Percentiles rank a stretch among this genome's conserved stretches.
phyloP scores from a whole-genome alignment of 1,284 basidiomycete genomes.

The Pyrrhoderma noxium region DNA sequence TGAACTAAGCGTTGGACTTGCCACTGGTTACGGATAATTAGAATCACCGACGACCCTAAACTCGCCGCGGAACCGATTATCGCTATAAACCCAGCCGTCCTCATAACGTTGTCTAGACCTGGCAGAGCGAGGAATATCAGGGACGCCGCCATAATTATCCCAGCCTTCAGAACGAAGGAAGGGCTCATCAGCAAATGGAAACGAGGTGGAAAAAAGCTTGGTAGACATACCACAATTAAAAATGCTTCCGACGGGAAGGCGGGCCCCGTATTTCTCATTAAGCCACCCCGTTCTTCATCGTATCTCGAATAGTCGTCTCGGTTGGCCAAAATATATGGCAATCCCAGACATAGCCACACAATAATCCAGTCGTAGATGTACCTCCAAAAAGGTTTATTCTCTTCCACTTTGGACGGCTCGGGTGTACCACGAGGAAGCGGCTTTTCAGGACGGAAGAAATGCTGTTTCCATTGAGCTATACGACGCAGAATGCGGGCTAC shows the following conservation, averaged over 20 bases:
- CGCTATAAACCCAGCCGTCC: conserved; percentile 56
- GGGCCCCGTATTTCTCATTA: conserved; percentile 40
- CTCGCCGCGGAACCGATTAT: conserved; percentile 60
- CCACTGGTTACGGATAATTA: conserved; percentile 58
- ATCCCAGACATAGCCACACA: conserved; percentile 58
- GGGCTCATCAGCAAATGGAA: not conserved
- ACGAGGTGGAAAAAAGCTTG: conserved; percentile 3
- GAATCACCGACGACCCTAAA: conserved; percentile 57
- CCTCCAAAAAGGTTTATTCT: conserved; percentile 39
- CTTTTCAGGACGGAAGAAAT: conserved; percentile 54
- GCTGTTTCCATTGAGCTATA: conserved; percentile 64
- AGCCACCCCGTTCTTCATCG: conserved; percentile 54
- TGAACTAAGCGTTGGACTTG: conserved; percentile 45
- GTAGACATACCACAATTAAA: conserved; percentile 40
- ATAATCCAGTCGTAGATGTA: conserved; percentile 49
- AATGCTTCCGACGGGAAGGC: conserved; percentile 53
- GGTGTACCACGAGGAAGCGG: conserved; percentile 47
- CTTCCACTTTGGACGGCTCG: conserved; percentile 23
- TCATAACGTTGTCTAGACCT: conserved; percentile 53
- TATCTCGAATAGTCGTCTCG: conserved; percentile 39
- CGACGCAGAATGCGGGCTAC: conserved; percentile 61
- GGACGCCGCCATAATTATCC: conserved; percentile 66
- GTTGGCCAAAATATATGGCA: conserved; percentile 63
- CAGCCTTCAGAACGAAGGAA: conserved; percentile 42
- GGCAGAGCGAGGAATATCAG: conserved; percentile 72